Percentiles rank a stretch among this genome's conserved stretches.
These are phyloP conservation scores for Boletales sp. DNA, from an alignment of 768 basidiomycete species.

Conservation along the genomic window DNA sequence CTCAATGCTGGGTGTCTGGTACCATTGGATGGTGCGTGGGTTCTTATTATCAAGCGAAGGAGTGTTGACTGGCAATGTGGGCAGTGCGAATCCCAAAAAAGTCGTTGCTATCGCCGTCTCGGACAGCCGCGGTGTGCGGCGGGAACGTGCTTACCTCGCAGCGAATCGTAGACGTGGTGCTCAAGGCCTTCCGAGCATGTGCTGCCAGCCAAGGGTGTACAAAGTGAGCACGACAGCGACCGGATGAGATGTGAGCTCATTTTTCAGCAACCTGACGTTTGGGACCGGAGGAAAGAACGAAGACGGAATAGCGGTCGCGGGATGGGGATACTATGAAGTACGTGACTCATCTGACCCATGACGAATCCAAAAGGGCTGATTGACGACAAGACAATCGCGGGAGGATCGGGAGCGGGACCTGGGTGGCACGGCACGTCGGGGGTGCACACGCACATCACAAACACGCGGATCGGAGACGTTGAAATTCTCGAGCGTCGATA, in stretches of 20 bases:
- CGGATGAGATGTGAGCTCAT: background rate
- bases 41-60: background rate
- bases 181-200: constrained; percentile 88
- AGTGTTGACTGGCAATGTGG: background rate
- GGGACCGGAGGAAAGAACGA: constrained; percentile 84
- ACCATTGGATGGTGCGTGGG: constrained; percentile 64
- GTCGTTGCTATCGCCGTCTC: constrained; percentile 75
- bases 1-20: constrained; percentile 93
- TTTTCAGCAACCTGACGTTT: constrained; percentile 77
- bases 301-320: constrained; percentile 67
- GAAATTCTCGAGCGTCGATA: constrained; percentile 93
- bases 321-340: constrained; percentile 91
- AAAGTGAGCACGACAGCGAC: constrained; percentile 50
- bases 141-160: constrained; percentile 92
- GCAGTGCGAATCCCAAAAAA: constrained; percentile 77
- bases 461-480: constrained; percentile 89
- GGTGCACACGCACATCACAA: constrained; percentile 91
- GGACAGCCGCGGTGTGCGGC: constrained; percentile 87
- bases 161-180: constrained; percentile 90
- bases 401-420: constrained; percentile 89
- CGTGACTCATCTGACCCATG: background rate
- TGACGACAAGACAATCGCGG: constrained; percentile 69
- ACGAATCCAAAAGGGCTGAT: background rate
- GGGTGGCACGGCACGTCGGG: constrained; percentile 90
- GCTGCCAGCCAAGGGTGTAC: constrained; percentile 94